Evolutionary conservation across 2,329 filamentous ascomycete species (phyloP), one percentile per base, ranked within the genome.

Genomic region (Colletotrichum destructivum): DNA sequence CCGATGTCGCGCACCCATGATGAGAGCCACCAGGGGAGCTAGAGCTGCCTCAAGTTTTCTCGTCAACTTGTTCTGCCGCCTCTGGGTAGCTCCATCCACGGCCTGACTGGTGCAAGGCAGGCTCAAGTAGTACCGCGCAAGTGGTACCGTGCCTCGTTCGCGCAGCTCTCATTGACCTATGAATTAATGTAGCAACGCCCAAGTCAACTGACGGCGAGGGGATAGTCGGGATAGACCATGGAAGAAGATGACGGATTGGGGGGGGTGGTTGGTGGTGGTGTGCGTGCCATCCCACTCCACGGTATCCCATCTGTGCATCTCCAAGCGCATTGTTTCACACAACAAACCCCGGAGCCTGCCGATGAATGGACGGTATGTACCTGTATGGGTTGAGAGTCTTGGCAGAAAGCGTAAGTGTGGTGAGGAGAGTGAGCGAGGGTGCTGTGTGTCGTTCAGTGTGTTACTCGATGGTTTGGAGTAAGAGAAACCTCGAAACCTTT

Each of bases 401-500:
- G 56, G 56, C 51, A 54, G 46, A 67, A 47, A 23, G 55, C 15
- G 55, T 44, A 57, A 49, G 42, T 12, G 16, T 8, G 44, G 16
- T 18, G 6, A 18, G 6, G 40, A 40, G 21, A 16, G 42, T 7
- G 56, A 7, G 56, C 12, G 46, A 13, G 52, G 9, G 44, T 66
- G 23, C 26, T 62, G 31, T 52, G 23, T 59, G 21, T 31, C 15
- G 35, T 44, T 57, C 18, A 11, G 42, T 12, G 61, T 60, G 61
- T 73, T 74, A 74, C 73, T 69, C 68, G 66, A 74, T 71, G 66
- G 47, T 44, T 66, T 23, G 71, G 71, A 40, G 73, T 74, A 74
- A 74, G 51, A 67, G 54, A 62, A 69, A 67, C 59, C 52, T 40
- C 35, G 52, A 18, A 31, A 31, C 5, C 31, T 8, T 8, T 7